Base-by-base conservation (phyloP, 2,329 filamentous ascomycete genomes). In the Fusarium miscanthi region DNA sequence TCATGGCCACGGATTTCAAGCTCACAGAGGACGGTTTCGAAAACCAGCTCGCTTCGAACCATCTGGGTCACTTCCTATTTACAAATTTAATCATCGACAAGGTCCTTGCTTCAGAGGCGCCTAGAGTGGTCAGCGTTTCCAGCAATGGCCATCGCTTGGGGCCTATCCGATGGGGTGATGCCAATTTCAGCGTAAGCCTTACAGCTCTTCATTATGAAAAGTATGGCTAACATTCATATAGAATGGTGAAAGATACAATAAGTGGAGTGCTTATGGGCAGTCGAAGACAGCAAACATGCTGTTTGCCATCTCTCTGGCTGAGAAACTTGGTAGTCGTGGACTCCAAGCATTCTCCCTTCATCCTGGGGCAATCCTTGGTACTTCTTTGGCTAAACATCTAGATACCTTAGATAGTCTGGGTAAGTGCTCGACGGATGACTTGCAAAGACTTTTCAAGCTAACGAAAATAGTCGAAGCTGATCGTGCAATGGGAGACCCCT, bases 281-380 rank as follows among this genome's bases (percentile, higher is more conserved):
- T 57, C 64, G 11, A 69, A 69, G n/a, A 69, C 66, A 5, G 66
- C 64, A 19, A 69, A 69, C 3, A 69, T 69, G 64, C 4, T 69
- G 2, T 69, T 69, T 6, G 63, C 69, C 10, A 21, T 75, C 13
- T 66, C 70, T 5, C 35, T 75, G 5, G 72, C 73, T 6, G 30
- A 73, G n/a, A 75, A 69, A 6, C 59, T 75, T 1, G 70, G 72
- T 2, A 27, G 40, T 4, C 45, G 48, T 13, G 70, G 67, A 5
- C 60, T 73, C 0, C 48, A 62, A 19, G 48, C 58, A 2, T 73
- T 66, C 13, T 54, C 58, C 2, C n/a, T 74, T 1, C 69, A 68
- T n/a, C 73, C 72, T 0, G 73, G 73, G 3, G 37, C 42, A 0
- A 52, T 59, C 16, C 30, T 37, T 5, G 37, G 33, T 16, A 74